Evolutionary conservation across 2,329 filamentous ascomycete species (phyloP), one percentile per base, ranked within the genome.

Genomic region (Aspergillus caelatus): DNA sequence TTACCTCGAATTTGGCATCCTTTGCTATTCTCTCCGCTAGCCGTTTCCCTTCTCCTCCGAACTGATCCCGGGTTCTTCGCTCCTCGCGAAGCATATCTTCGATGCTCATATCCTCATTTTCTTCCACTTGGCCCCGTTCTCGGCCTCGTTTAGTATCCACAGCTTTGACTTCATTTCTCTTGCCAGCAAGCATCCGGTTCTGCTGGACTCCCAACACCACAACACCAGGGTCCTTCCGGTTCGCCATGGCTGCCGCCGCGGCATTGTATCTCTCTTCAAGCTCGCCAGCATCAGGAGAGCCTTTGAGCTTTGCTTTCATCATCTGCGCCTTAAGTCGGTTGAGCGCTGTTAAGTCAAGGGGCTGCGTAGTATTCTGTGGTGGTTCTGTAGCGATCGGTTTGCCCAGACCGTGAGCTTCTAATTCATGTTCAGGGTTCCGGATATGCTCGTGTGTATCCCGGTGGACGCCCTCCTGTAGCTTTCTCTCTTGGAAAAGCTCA

Each of bases 71-170:
- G 5, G 92, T 97, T 60, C 94, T 90, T 41, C 92, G 88, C 79
- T 99, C 95, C 78, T 98, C 94, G 32, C 93, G 89, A 21, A 99
- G 88, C 95, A 99, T 99, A 77, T 99, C 95, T 60, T 96, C 93
- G 64, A 99, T 91, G 34, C 84, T 90, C 93, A 99, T 98, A 71
- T 98, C 93, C 59, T 96, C 91, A 74, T 98, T 98, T 68, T 95
- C 93, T 70, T 92, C 88, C 7, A 99, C 91, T 9, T 89, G 85
- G 1, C 94, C 95, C 60, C 94, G 88, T 77, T 97, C 94, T 7
- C 88, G 86, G 3, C 94, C 94, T 55, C 94, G 88, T 73, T 91
- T 95, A 63, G 88, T 96, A 30, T 90, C 87, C 9, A 97, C 83
- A 0, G 87, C 81, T 70, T 89, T 94, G 61, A 94, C 91, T 78